phyloP scores from a whole-genome alignment of 495 filamentous ascomycete species.

The Beverwykella pulmonaria region DNA sequence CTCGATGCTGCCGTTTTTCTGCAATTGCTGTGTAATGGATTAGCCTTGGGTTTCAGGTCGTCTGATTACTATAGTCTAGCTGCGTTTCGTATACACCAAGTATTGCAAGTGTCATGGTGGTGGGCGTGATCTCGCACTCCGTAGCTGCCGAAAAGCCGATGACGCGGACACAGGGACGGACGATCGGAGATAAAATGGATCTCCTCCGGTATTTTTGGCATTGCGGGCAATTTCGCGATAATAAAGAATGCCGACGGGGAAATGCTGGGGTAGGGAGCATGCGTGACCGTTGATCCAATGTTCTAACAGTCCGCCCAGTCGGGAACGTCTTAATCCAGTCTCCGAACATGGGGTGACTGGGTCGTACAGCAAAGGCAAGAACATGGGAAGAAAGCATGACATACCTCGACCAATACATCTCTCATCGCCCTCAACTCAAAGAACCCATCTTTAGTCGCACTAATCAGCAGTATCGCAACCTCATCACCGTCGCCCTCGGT shows the following conservation, averaged over 20 bases:
- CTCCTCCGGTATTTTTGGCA: not conserved
- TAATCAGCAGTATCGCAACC: conserved; percentile 90
- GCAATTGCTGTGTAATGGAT: conserved; percentile 57
- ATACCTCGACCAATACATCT: conserved; percentile 70
- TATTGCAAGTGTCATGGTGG: not conserved
- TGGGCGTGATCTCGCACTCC: not conserved
- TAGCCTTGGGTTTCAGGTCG: conserved; percentile 5
- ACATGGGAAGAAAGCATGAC: conserved; percentile 19
- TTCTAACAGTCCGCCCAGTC: not conserved
- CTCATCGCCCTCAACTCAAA: conserved; percentile 86
- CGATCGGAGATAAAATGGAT: not conserved
- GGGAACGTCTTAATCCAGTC: not conserved
- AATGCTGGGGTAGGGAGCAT: not conserved
- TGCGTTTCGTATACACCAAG: not conserved
- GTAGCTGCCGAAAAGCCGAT: not conserved
- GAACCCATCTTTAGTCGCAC: conserved; percentile 88
- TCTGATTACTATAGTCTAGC: not conserved
- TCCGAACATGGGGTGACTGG: not conserved
- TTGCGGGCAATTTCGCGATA: not conserved
- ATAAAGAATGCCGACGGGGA: not conserved
- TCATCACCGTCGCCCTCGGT: conserved; percentile 62
- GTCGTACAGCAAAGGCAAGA: not conserved
- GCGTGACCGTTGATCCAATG: not conserved
- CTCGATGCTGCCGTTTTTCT: conserved; percentile 72
- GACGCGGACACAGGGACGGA: not conserved